Base-by-base conservation (phyloP, 495 filamentous ascomycete genomes). In the Jackrogersella multiformis region DNA sequence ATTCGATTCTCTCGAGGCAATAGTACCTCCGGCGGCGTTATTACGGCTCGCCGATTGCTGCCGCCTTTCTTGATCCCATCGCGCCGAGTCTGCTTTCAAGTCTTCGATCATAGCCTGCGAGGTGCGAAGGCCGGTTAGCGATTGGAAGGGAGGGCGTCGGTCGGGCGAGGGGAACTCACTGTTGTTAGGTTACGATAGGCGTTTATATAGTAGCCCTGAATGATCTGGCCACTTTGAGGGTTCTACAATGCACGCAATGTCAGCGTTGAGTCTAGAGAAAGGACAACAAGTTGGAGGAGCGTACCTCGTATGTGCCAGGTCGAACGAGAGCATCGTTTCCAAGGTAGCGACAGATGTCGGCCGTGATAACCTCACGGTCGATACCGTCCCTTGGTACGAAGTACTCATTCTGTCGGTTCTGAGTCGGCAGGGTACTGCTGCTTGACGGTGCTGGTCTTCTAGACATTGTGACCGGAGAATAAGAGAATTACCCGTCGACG, bases 311-410 rank as follows among this genome's bases (percentile, higher is more conserved):
- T 64, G 81, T 86, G 76, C 92, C 92, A 61, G 93, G 93, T 76
- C 90, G 88, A 69, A 95, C 92, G 68, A 93, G 86, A 30, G 93
- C 93, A 84, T 97, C 93, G 73, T 91, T 92, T 68, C 93, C 93
- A 61, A 97, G 87, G 75, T 95, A 97, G 76, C 92, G 90, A 82
- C 93, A 96, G 63, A 97, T 94, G 80, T 97, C 93, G 75, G 93
- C 90, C 74, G 92, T 92, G 79, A 97, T 95, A 73, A 97, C 93
- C 77, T 97, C 92, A 64, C 93, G 87, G 78, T 91, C 90, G 77
- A 97, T 97, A 72, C 93, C 92, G 68, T 95, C 91, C 67, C 91
- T 91, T 21, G 90, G 89, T 56, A 94, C 87, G 77, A 96, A 97
- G 76, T 92, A 94, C 81, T 92, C 89, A 78, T 92, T 92, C 74